These are phyloP conservation scores for Astragalus membranaceus DNA, from an alignment of 306 rosid genomes.

Conservation along the genomic window DNA sequence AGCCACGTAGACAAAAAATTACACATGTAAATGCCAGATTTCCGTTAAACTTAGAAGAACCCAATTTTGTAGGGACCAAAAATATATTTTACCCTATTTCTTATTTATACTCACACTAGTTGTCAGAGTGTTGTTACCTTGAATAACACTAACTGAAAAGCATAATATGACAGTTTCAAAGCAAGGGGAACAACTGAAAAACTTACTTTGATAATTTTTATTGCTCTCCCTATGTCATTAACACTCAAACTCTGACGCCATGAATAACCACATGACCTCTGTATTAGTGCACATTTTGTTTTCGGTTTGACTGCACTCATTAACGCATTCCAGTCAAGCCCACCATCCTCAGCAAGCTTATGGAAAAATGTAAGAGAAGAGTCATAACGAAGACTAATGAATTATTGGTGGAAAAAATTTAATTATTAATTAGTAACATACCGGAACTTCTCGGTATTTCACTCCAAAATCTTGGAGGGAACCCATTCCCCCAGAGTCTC, in stretches of 20 bases:
- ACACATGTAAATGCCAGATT: too few relatives aligned
- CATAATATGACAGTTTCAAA: not conserved
- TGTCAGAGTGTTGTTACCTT: not conserved
- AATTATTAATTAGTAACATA: slow-evolving; percentile 24
- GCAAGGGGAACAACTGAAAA: slow-evolving; percentile 2
- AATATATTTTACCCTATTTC: too few relatives aligned
- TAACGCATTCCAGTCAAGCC: slow-evolving; percentile 74
- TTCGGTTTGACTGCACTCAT: slow-evolving; percentile 54
- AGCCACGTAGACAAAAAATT: too few relatives aligned
- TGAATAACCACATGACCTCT: slow-evolving; percentile 92
- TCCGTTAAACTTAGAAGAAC: too few relatives aligned
- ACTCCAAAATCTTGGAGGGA: slow-evolving; percentile 90
- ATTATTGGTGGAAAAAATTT: not conserved
- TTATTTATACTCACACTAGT: not conserved
- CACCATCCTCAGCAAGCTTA: slow-evolving; percentile 83
- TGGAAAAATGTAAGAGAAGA: slow-evolving; percentile 1
- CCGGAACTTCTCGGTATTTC: slow-evolving; percentile 88
- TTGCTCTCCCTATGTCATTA: slow-evolving; percentile 60
- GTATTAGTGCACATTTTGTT: slow-evolving; percentile 88
- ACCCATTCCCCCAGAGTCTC: slow-evolving; percentile 77
- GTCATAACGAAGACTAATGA: slow-evolving; percentile 1
- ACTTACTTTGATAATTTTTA: slow-evolving; percentile 67
- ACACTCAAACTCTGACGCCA: slow-evolving; percentile 93
- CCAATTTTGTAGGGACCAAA: too few relatives aligned
- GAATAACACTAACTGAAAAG: not conserved